Base-by-base conservation (phyloP, 1,284 basidiomycete species). In the Psilocybe mexicana region DNA sequence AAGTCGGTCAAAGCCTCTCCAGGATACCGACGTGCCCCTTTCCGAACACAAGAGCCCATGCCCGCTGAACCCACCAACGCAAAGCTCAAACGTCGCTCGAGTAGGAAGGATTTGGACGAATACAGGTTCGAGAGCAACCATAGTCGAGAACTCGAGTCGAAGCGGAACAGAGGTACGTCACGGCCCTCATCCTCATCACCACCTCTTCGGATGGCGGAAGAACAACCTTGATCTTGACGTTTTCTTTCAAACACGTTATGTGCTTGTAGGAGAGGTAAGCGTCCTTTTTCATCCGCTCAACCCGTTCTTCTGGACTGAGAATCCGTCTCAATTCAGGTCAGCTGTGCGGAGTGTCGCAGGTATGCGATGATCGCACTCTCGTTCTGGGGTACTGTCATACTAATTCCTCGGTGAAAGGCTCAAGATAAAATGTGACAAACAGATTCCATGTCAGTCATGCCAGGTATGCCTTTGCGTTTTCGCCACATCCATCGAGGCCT, bases 341-440 rank as follows among this genome's bases (percentile, higher is more conserved):
- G 82, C 65, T 87, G 85, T 72, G 86, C 85, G 64, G 86, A 87
- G 71, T 87, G 85, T 72, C 73, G 79, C 63, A 75, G 79, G 78
- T 79, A 77, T 82, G 78, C 78, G 81, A 81, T 79, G 71, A 78
- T 74, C 75, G 75, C 73, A 71, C 66, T 49, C 42, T 59, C 57
- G 40, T 40, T 11, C 52, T 33, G 25, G 46, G 25, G 2, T 23
- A 8, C 30, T 45, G 43, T 44, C 40, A 25, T 11, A 55, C 63
- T 62, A 35, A 62, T 59, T 33, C 40, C 55, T 50, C 7, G 30
- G 4, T 35, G 50, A 44, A 25, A 88, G 88, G 72, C 79, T 86
- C 71, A 89, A 87, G 72, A 83, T 87, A 64, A 87, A 85, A 67
- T 90, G 88, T 73, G 87, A 90, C 79, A 90, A 88, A 76, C 80